Base-by-base conservation (phyloP, 2,329 filamentous ascomycete species). In the Amylocarpus encephaloides region DNA sequence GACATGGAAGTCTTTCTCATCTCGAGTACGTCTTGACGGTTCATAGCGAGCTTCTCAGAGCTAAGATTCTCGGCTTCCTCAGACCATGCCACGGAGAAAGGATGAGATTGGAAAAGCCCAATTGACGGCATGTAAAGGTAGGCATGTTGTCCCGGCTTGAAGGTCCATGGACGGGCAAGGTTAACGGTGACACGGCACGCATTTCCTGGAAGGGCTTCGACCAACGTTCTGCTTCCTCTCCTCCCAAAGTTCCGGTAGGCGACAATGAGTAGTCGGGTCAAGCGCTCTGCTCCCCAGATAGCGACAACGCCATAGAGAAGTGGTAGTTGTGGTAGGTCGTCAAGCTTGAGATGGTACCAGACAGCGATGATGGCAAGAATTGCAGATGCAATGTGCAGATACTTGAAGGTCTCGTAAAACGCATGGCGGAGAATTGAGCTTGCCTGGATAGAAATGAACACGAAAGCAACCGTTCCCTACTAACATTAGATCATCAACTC, bases 81-180 rank as follows among this genome's bases (percentile, higher is more conserved):
- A 57, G 80, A 83, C 86, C 86, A 92, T 33, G 85, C 84, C 39
- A 90, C 74, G 2, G 85, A 88, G 71, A 91, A 91, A 1, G 86
- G 86, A 63, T 92, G 86, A 42, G 84, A 88, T 59, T 86, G 85
- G 78, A 80, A 84, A 54, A 82, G 74, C 55, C 84, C 84, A 61
- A 91, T 72, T 5, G 75, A 73, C 6, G 87, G 87, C 69, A 92
- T 78, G 70, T 90, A 90, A 16, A 92, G 70, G 66, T 90, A 92
- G 33, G 86, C 83, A 65, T 92, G 86, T 67, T 90, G 85, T 33
- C 86, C 86, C 0, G 86, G 82, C 52, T 75, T 74, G 73, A 88
- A 88, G 36, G 71, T 77, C 85, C 86, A 91, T n/a, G 85, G 85
- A 40, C 85, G 81, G 9, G 85, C 81, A 73, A 91, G 79, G 48